These are phyloP conservation scores for Prunus persica DNA, from an alignment of 306 rosid genomes.

Conservation along the genomic window DNA sequence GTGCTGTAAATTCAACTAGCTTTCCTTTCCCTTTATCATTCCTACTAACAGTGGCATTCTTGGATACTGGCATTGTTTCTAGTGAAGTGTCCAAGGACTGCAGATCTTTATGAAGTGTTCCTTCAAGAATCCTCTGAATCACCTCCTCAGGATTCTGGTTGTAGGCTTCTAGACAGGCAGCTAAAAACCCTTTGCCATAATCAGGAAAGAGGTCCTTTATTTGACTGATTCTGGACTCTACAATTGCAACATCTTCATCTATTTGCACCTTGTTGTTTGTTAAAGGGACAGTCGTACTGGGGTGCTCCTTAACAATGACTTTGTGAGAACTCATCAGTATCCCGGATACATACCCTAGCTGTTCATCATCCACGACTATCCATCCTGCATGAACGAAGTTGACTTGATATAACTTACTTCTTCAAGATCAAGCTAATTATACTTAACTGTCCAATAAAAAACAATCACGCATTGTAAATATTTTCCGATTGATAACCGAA, in stretches of 20 bases:
- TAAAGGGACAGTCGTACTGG: conserved; percentile 22
- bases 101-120: conserved; percentile 82
- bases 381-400: conserved; percentile 65
- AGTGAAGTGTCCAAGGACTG: conserved; percentile 62
- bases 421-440: conserved; percentile 1
- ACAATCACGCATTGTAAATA: background rate
- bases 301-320: conserved; percentile 33
- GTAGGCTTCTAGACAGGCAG: conserved; percentile 87
- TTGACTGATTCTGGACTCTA: conserved; percentile 90
- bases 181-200: conserved; percentile 80
- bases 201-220: conserved; percentile 91
- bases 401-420: conserved; percentile 17
- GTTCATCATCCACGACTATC: conserved; percentile 78
- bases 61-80: conserved; percentile 55
- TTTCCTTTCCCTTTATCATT: conserved; percentile 91
- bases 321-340: conserved; percentile 44
- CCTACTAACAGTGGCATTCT: conserved; percentile 31
- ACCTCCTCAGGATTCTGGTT: conserved; percentile 98
- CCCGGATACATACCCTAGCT: conserved; percentile 60
- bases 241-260: conserved; percentile 70
- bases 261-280: conserved; percentile 37
- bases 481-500: background rate
- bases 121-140: conserved; percentile 91
- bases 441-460: background rate
- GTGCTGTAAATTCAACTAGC: conserved; percentile 46